Evolutionary conservation across 129 eudicot species (phyloP), one percentile per base, ranked within the genome.

Genomic region (Flaveria linearis): DNA sequence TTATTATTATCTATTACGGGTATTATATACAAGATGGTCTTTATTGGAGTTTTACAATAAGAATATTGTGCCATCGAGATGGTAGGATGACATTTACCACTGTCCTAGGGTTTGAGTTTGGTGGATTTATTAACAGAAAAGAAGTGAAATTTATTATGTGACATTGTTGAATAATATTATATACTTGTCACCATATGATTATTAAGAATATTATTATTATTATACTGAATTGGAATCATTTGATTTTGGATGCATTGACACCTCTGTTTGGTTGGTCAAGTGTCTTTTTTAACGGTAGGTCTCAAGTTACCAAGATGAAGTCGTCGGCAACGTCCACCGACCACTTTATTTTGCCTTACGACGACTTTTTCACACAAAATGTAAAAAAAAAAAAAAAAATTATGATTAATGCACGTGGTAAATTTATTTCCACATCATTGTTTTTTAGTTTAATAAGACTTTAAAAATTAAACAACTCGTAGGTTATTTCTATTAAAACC

Each of bases 261-360:
- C n/a, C 68, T 43, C 20, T 28, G 11, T 53, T 77, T 56, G 76
- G 81, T 58, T 68, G 76, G 81, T 77, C 28, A 77, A 46, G 69
- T 39, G 81, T 78, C 81, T 11, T 55, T 55, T 69, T 60, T 78
- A 56, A 42, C 43, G 69, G 70, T 78, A 68, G 81, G 81, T 69
- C 53, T 68, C 53, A 51, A 66, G 74, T 66, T 50, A 41, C 83
- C 56, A 52, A 39, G 73, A 17, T 72, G 69, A 73, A 63, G 74
- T 65, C 83, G 52, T 52, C 60, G 60, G 74, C 51, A 80, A 80
- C 69, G 67, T 52, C 5, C 83, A 79, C 83, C 83, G 83, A 79
- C 78, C 68, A 23, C 17, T 7, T 39, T 16, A 26, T 58, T 51
- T 55, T 26, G 58, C 16, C 4, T 26, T 23, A 43, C 66, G 78